Evolutionary conservation across 2,329 filamentous ascomycete genomes (phyloP), one percentile per base, ranked within the genome.

Genomic region (Saccharata proteae): DNA sequence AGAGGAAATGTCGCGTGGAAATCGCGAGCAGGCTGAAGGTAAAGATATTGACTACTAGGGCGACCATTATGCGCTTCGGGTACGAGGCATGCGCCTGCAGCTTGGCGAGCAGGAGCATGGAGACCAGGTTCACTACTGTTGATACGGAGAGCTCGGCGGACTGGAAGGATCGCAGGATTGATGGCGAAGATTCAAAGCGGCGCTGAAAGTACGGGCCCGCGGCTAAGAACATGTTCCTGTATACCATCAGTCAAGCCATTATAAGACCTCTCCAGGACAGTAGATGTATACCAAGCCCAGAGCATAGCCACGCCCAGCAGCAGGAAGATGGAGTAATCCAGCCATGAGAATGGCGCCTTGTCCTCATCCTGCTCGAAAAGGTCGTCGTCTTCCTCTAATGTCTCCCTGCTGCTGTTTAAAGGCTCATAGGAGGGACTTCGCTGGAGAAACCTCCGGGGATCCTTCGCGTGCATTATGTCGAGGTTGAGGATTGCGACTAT

Each of bases 221-320:
- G 26, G 90, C 88, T 44, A 96, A 73, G 56, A 96, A 94, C 88
- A 94, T 94, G 63, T 96, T 96, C 84, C 84, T 88, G 43, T 11
- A 2, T 5, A 11, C 6, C 18, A 15, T 32, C 20, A 31, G 33
- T 25, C n/a, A 21, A 29, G 10, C n/a, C 15, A 6, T 5, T n/a
- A n/a, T 7, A 5, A 6, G n/a, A 9, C 7, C 16, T 6, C 3
- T 9, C n/a, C n/a, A 6, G 5, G 4, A 11, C 9, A 19, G 5
- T 13, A n/a, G 14, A 17, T 23, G 27, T 11, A 7, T 71, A 92
- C 88, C 88, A 96, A 34, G 88, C 85, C 88, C 88, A 96, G 26
- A 96, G 68, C 90, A 96, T 96, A 31, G 86, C 82, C 35, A 93
- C 68, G 30, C 90, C 90, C 16, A 96, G 64, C 30, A 93, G 61